These are phyloP conservation scores for Stygiomarasmius scandens DNA, from an alignment of 1,284 basidiomycete genomes.

Conservation along the genomic window DNA sequence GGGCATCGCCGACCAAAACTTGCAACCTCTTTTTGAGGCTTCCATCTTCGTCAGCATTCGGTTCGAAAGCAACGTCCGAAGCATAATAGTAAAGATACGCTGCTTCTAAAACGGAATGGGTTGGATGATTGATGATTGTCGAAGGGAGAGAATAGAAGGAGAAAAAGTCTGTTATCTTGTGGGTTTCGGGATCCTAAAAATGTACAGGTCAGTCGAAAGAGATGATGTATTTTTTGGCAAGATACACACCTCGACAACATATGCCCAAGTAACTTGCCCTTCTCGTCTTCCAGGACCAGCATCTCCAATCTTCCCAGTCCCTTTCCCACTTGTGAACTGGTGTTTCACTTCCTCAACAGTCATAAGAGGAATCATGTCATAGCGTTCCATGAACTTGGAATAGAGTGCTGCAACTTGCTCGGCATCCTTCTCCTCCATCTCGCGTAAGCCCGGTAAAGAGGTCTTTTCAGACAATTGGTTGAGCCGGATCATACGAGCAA, in stretches of 20 bases:
- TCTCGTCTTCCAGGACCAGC: slow-evolving; percentile 54
- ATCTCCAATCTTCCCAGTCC: slow-evolving; percentile 56
- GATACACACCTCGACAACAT: slow-evolving; percentile 84
- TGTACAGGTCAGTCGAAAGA: neutral
- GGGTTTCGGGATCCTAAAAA: slow-evolving; percentile 75
- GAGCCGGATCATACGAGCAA: slow-evolving; percentile 81
- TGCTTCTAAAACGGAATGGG: slow-evolving; percentile 74
- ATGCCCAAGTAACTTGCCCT: slow-evolving; percentile 93
- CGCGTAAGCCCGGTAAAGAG: slow-evolving; percentile 69
- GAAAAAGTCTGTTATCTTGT: slow-evolving; percentile 92
- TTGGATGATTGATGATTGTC: slow-evolving; percentile 73
- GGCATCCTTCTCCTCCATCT: slow-evolving; percentile 87
- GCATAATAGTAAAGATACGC: slow-evolving; percentile 96
- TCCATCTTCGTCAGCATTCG: slow-evolving; percentile 59
- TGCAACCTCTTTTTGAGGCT: slow-evolving; percentile 73
- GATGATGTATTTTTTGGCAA: neutral
- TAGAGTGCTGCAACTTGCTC: slow-evolving; percentile 76
- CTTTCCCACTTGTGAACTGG: slow-evolving; percentile 84
- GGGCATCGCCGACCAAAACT: slow-evolving; percentile 74
- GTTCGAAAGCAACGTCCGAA: slow-evolving; percentile 63
- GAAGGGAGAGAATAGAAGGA: slow-evolving; percentile 98
- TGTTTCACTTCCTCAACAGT: slow-evolving; percentile 83
- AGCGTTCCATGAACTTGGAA: slow-evolving; percentile 82
- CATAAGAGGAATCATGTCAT: slow-evolving; percentile 83
- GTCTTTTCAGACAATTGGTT: slow-evolving; percentile 68